Conservation (phyloP, 2,329 filamentous ascomycete genomes). For the Diaporthe citriasiana region DNA sequence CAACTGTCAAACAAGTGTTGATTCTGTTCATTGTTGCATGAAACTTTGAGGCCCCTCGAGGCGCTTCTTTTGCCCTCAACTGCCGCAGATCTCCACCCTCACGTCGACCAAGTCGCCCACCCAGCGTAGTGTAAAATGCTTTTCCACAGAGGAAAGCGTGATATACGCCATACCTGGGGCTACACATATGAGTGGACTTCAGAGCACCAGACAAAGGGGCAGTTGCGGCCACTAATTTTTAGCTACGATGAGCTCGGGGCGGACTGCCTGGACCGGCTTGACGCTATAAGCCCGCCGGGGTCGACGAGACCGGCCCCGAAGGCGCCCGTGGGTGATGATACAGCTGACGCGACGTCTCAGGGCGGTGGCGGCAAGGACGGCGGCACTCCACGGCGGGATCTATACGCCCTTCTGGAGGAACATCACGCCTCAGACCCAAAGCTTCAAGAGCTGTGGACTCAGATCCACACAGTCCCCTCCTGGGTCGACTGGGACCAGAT, state of each 20-base stretch:
- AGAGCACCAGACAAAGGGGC: slow-evolving; percentile 71
- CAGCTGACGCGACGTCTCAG: not conserved
- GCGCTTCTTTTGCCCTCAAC: not conserved
- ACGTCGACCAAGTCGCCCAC: not conserved
- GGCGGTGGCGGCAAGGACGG: slow-evolving; percentile 47
- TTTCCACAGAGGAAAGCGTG: slow-evolving; percentile 39
- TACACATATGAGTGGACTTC: slow-evolving; percentile 79
- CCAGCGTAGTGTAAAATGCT: not conserved
- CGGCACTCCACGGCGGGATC: slow-evolving; percentile 62
- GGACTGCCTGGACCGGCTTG: slow-evolving; percentile 74
- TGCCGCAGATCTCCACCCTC: not conserved
- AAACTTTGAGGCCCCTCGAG: not conserved
- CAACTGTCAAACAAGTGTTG: not conserved
- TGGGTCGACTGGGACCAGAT: slow-evolving; percentile 88
- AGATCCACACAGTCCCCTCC: slow-evolving; percentile 76
- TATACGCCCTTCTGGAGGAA: slow-evolving; percentile 73
- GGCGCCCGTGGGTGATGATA: not conserved
- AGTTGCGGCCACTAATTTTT: slow-evolving; percentile 72
- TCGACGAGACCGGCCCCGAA: slow-evolving; percentile 9
- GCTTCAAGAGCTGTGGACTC: slow-evolving; percentile 70
- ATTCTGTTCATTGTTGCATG: not conserved
- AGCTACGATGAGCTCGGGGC: slow-evolving; percentile 79
- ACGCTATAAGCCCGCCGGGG: slow-evolving; percentile 68
- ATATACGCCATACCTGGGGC: slow-evolving; percentile 64
- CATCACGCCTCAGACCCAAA: slow-evolving; percentile 70